Conservation (phyloP, 2,329 filamentous ascomycete genomes). For the Calonectria pauciramosa region DNA sequence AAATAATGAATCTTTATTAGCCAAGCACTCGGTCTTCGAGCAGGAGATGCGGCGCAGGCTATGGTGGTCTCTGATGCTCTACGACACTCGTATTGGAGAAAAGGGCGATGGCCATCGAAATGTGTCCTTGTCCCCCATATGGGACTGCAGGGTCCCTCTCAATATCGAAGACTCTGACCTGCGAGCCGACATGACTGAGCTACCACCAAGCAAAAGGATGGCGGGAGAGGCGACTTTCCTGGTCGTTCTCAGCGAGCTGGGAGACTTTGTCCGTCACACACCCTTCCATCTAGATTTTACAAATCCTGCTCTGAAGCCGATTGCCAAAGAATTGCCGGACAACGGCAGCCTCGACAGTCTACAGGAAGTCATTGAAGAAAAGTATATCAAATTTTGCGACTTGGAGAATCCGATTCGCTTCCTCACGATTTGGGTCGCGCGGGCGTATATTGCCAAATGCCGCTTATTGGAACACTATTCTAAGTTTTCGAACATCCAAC, state of each 20-base stretch:
- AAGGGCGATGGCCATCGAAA: slow-evolving; percentile 55
- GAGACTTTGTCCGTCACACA: slow-evolving; percentile 53
- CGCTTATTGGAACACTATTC: slow-evolving; percentile 65
- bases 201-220: slow-evolving; percentile 42
- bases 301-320: slow-evolving; percentile 44
- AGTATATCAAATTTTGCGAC: slow-evolving; percentile 60
- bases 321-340: slow-evolving; percentile 20
- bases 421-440: slow-evolving; percentile 46
- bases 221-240: slow-evolving; percentile 59
- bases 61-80: slow-evolving; percentile 72
- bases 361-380: slow-evolving; percentile 54
- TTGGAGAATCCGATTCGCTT: slow-evolving; percentile 55
- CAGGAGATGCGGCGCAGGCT: slow-evolving; percentile 72
- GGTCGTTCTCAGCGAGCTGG: slow-evolving; percentile 57
- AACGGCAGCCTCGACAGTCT: not conserved
- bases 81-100: slow-evolving; percentile 70
- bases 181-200: slow-evolving; percentile 54
- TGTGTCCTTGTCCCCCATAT: slow-evolving; percentile 49
- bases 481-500: slow-evolving; percentile 33
- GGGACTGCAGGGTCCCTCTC: slow-evolving; percentile 58
- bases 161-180: slow-evolving; percentile 64
- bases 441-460: slow-evolving; percentile 59
- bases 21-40: slow-evolving; percentile 57
- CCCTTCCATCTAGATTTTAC: slow-evolving; percentile 51
- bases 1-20: slow-evolving; percentile 58